Evolutionary conservation across 2,329 filamentous ascomycete species (phyloP).

Genomic region (Fusarium denticulatum): DNA sequence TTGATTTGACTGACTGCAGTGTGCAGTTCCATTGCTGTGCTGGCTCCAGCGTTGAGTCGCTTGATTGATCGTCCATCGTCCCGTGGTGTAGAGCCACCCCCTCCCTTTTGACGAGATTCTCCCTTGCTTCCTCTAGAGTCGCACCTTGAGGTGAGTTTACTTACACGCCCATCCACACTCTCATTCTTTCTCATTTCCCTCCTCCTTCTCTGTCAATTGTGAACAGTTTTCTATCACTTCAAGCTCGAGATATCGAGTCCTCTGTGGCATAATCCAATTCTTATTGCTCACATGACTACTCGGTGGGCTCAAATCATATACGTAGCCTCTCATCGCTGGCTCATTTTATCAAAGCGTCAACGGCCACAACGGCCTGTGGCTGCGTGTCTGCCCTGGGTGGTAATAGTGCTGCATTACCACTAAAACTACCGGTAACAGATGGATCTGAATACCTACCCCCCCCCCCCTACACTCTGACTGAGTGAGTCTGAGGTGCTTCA

Average conservation of each 20-base stretch:
- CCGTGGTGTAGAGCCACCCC: slow-evolving; percentile 25
- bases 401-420: slow-evolving; percentile 21
- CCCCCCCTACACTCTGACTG: slow-evolving; percentile 17
- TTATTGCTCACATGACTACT: background rate
- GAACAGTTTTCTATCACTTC: background rate
- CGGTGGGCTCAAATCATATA: background rate
- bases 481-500: background rate
- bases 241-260: background rate
- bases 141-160: slow-evolving; percentile 25
- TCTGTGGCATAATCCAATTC: background rate
- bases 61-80: slow-evolving; percentile 34
- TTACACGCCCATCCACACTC: slow-evolving; percentile 31
- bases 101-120: background rate
- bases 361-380: slow-evolving; percentile 21
- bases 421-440: slow-evolving; percentile 21
- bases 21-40: slow-evolving; percentile 34
- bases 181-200: slow-evolving; percentile 13
- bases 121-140: slow-evolving; percentile 29
- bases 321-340: background rate
- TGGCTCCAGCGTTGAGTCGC: slow-evolving; percentile 38
- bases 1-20: slow-evolving; percentile 21
- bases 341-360: slow-evolving; percentile 4
- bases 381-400: slow-evolving; percentile 9
- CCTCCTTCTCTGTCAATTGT: background rate
- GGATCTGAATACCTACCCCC: slow-evolving; percentile 4